phyloP scores from a whole-genome alignment of 1,284 basidiomycete genomes.

The Pseudozyma sp. region DNA sequence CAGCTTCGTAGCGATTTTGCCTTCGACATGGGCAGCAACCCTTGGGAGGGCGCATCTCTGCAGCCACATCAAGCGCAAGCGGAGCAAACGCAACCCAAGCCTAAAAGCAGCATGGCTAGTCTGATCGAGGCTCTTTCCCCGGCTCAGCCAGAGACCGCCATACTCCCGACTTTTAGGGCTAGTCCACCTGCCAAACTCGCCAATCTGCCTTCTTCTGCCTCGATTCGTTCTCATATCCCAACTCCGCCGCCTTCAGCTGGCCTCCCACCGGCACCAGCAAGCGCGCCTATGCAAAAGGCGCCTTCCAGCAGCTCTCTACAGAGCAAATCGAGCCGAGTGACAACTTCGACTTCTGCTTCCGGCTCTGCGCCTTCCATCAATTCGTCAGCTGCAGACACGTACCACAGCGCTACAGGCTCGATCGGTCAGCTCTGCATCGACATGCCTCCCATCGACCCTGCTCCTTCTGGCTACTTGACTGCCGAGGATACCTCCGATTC shows the following conservation, averaged over 20 bases:
- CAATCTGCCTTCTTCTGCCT: slow-evolving; percentile 13
- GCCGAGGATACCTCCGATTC: slow-evolving; percentile 12
- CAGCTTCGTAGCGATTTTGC: slow-evolving; percentile 36
- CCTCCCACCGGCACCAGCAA: slow-evolving; percentile 35
- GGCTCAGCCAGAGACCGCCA: slow-evolving; percentile 26
- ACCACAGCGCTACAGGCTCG: slow-evolving; percentile 37
- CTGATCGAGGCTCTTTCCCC: slow-evolving; percentile 38
- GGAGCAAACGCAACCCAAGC: background rate
- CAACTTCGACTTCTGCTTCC: slow-evolving; percentile 4
- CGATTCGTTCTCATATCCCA: slow-evolving; percentile 26
- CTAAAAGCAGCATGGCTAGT: slow-evolving; percentile 30
- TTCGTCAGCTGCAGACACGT: slow-evolving; percentile 18
- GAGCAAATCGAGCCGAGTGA: slow-evolving; percentile 36
- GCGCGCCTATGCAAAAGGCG: slow-evolving; percentile 30
- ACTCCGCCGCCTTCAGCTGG: slow-evolving; percentile 42
- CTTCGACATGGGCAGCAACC: slow-evolving; percentile 19
- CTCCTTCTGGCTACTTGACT: slow-evolving; percentile 8
- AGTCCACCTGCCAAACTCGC: slow-evolving; percentile 16
- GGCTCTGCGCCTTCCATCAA: background rate
- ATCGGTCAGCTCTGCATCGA: slow-evolving; percentile 39
- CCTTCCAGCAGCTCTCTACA: slow-evolving; percentile 33
- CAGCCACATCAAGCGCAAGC: background rate
- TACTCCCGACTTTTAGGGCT: slow-evolving; percentile 17
- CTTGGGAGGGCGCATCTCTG: slow-evolving; percentile 7
- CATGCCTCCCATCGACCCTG: slow-evolving; percentile 22